A percentile compares a stretch with the other conserved stretches of the same genome.
phyloP scores from a whole-genome alignment of 2,329 filamentous ascomycete genomes.

The Alternaria burnsii region DNA sequence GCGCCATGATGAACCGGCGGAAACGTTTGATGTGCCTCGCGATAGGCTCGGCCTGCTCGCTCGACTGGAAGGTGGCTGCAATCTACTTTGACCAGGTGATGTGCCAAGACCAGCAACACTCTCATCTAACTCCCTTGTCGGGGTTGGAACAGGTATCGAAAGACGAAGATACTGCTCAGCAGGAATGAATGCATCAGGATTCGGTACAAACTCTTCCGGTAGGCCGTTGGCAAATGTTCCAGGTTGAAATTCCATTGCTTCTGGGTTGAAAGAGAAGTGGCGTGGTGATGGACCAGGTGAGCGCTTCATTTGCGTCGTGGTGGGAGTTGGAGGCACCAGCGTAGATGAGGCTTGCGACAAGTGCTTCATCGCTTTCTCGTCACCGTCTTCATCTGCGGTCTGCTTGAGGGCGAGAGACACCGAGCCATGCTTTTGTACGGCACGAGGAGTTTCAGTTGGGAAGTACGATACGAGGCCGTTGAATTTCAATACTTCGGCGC shows the following conservation, averaged over 20 bases:
- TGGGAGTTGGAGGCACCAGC: slow-evolving; percentile 33
- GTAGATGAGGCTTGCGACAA: slow-evolving; percentile 38
- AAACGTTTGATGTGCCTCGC: slow-evolving; percentile 39
- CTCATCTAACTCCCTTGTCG: slow-evolving; percentile 31
- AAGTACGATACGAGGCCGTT: slow-evolving; percentile 55
- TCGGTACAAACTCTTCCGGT: slow-evolving; percentile 24
- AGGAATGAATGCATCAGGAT: slow-evolving; percentile 26
- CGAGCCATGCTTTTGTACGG: slow-evolving; percentile 37
- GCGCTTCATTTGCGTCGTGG: slow-evolving; percentile 26
- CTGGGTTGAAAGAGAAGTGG: slow-evolving; percentile 48
- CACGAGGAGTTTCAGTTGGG: slow-evolving; percentile 28
- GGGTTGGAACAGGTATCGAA: slow-evolving; percentile 36
- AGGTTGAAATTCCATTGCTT: slow-evolving; percentile 47
- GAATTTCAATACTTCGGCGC: slow-evolving; percentile 67
- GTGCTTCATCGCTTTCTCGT: slow-evolving; percentile 20
- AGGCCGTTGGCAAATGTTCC: slow-evolving; percentile 26
- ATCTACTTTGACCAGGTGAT: slow-evolving; percentile 24
- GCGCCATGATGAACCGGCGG: slow-evolving; percentile 30
- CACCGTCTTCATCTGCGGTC: slow-evolving; percentile 17
- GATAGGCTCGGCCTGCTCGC: slow-evolving; percentile 34
- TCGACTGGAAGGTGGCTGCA: slow-evolving; percentile 25
- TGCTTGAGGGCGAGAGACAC: slow-evolving; percentile 37
- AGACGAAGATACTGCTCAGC: slow-evolving; percentile 44
- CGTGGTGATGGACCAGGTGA: slow-evolving; percentile 37
- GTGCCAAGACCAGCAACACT: slow-evolving; percentile 26